Evolutionary conservation across 2,329 filamentous ascomycete genomes (phyloP).

Genomic region (Juglanconis oblonga): DNA sequence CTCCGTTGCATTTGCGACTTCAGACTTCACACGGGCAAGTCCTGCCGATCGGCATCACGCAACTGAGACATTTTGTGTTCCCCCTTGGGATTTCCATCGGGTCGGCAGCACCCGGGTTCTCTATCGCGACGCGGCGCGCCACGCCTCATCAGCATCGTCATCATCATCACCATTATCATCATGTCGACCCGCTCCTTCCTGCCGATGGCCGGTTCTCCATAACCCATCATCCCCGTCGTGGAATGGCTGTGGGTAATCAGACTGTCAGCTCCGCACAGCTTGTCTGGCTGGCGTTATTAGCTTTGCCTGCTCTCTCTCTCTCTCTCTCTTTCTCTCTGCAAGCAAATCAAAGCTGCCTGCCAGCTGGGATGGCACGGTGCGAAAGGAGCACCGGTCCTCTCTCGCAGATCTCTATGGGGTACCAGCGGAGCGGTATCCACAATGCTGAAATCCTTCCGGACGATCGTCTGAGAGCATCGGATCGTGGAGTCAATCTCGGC

Average conservation of each 20-base stretch:
- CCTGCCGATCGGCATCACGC: not conserved
- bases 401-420: constrained; percentile 11
- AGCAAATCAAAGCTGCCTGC: not conserved
- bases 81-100: no score
- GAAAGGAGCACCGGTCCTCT: constrained; percentile 11
- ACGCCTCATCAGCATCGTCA: constrained; percentile 2
- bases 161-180: no score
- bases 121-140: constrained; percentile 5
- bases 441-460: not conserved
- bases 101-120: not conserved
- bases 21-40: no score
- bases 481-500: not conserved
- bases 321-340: no score
- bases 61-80: constrained; percentile 6
- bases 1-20: no score
- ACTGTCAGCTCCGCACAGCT: not conserved
- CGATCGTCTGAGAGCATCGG: constrained; percentile 7
- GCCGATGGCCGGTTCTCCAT: not conserved
- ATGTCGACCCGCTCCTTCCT: not conserved
- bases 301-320: no score
- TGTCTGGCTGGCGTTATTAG: no score
- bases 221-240: not conserved
- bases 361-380: constrained; percentile 16
- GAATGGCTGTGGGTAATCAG: not conserved
- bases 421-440: not conserved